Evolutionary conservation across 139 green algal species (phyloP), one percentile per base, ranked within the genome.

Genomic region (Coccomyxa sp.): DNA sequence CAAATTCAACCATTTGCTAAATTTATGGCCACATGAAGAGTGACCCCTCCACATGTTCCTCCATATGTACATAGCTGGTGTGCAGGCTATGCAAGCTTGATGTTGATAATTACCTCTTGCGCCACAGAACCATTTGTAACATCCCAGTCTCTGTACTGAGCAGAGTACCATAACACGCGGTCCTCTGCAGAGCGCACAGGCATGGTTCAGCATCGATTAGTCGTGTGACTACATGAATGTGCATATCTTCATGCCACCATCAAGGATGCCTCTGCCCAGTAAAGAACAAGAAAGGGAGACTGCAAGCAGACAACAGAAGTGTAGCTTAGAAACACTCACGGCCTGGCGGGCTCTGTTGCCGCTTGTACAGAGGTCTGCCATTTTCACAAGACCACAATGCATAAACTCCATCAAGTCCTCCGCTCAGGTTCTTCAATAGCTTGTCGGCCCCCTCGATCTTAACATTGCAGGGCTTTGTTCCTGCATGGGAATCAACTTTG

Each of bases 321-420:
- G 1, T 9, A 74, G 21, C 66, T 30, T 27, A 3, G 21, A 9
- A 23, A 74, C 9, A 74, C 71, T 25, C 27, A 77, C 71, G 71
- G 28, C 71, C 71, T 38, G 1, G 23, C 14, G 31, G 15, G 32
- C 76, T 80, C 30, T 27, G 23, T 12, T 59, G 4, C 25, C 81
- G 38, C n/a, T 80, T 80, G 81, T 80, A 84, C n/a, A 79, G 18
- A 13, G 81, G 81, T 14, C 68, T 51, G 11, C 81, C 81, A 31
- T 84, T 84, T n/a, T 84, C 71, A 76, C 81, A 84, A 0, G 81
- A 80, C 25, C 28, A 60, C 25, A 84, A 68, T n/a, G 45, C 58
- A 71, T 84, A 84, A 7, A 75, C 58, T 57, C 81, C 81, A 60
- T 84, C 81, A n/a, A 84, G 13, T 27, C 81, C 81, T 10, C 81